A percentile compares a stretch with the other conserved stretches of the same genome.
These are phyloP conservation scores for Asterochloris erici DNA, from an alignment of 139 green algal genomes.

Conservation along the genomic window DNA sequence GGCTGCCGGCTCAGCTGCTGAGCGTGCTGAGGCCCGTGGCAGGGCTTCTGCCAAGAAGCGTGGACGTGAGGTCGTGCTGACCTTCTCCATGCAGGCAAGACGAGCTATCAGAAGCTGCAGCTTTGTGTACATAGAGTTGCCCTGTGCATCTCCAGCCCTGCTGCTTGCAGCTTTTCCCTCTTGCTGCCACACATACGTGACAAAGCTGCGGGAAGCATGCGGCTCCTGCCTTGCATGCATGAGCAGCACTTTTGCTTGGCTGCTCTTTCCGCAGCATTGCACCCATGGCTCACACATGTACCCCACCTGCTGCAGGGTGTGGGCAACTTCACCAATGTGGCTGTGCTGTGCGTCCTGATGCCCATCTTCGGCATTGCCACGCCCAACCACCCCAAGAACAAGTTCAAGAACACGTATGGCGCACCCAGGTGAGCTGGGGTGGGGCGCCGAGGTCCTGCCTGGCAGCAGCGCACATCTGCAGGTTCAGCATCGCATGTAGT, in stretches of 20 bases:
- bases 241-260: too few species aligned
- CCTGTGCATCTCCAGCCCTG: too few species aligned
- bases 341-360: conserved; percentile 21
- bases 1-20: conserved; percentile 65
- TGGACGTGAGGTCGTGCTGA: conserved; percentile 44
- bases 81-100: conserved; percentile 52
- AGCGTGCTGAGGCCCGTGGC: conserved; percentile 59
- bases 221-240: too few species aligned
- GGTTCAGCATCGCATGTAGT: neutral
- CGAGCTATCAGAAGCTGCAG: too few species aligned
- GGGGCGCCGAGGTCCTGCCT: neutral
- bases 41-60: conserved; percentile 18
- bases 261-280: too few species aligned
- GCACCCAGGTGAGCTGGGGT: too few species aligned
- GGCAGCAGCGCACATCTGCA: neutral
- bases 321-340: conserved; percentile 30
- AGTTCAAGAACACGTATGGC: neutral
- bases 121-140: too few species aligned
- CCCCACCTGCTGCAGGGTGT: conserved; percentile 14
- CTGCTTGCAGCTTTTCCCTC: too few species aligned
- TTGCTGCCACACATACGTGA: too few species aligned
- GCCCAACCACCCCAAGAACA: neutral
- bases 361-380: neutral
- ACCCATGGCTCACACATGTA: too few species aligned
- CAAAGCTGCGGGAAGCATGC: too few species aligned